These are phyloP conservation scores for Mycena venus DNA, from an alignment of 768 basidiomycete genomes.

Conservation along the genomic window DNA sequence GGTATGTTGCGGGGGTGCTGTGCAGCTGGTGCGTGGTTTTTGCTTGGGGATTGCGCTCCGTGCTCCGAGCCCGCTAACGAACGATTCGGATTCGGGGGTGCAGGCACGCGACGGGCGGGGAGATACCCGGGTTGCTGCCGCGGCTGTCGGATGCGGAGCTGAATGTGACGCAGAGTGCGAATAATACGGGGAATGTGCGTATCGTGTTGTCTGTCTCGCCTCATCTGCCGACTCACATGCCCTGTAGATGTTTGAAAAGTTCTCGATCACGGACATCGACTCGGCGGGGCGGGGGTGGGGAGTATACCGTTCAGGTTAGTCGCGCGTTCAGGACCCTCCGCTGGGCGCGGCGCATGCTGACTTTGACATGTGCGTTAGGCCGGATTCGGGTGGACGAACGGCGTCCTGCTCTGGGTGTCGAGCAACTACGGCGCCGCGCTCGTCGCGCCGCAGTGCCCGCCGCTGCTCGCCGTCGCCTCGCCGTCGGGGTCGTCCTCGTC, in stretches of 20 bases:
- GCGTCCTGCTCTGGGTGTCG: conserved; percentile 82
- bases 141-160: conserved; percentile 78
- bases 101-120: conserved; percentile 91
- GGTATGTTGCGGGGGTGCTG: conserved; percentile 85
- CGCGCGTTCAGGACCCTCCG: conserved; percentile 34
- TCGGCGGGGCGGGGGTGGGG: conserved; percentile 85
- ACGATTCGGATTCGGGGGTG: not conserved
- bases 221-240: conserved; percentile 11
- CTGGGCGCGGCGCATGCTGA: not conserved
- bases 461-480: conserved; percentile 41
- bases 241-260: conserved; percentile 89
- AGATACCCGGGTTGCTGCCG: conserved; percentile 77
- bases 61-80: not conserved
- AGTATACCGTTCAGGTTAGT: conserved; percentile 86
- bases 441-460: conserved; percentile 74
- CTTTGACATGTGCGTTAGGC: conserved; percentile 53
- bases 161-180: conserved; percentile 74
- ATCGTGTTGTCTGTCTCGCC: no score
- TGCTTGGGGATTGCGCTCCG: not conserved
- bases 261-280: conserved; percentile 83
- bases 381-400: conserved; percentile 93
- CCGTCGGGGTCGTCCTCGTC: not conserved
- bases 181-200: conserved; percentile 82
- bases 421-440: conserved; percentile 74
- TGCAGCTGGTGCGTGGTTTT: conserved; percentile 83